Evolutionary conservation across 2,329 filamentous ascomycete genomes (phyloP).

Genomic region (Colletotrichum sp.): DNA sequence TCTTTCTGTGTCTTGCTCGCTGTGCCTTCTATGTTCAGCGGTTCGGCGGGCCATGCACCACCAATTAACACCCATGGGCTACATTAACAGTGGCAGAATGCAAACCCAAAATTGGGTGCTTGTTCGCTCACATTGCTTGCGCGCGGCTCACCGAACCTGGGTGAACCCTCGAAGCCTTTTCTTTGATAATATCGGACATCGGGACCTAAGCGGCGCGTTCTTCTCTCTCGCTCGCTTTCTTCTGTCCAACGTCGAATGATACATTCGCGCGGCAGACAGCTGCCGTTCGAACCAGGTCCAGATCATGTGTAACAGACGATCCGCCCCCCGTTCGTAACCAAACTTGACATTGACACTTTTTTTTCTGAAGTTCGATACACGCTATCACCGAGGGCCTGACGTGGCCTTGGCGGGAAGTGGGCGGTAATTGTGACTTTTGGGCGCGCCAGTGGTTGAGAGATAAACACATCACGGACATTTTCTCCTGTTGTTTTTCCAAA

Average conservation of each 20-base stretch:
- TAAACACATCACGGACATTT: conserved; percentile 7
- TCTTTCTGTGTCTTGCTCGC: background rate
- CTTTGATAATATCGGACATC: background rate
- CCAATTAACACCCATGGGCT: background rate
- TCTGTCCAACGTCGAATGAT: background rate
- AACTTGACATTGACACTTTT: background rate
- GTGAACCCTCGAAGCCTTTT: background rate
- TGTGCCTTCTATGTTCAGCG: background rate
- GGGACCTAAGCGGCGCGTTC: conserved; percentile 3
- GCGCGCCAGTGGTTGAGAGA: background rate
- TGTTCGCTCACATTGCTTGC: background rate
- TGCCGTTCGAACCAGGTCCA: background rate
- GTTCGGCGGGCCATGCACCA: background rate
- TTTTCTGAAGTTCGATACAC: background rate
- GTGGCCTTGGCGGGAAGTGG: conserved; percentile 7
- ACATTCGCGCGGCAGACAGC: background rate
- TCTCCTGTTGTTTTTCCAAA: background rate
- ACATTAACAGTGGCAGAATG: background rate
- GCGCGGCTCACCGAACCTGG: background rate
- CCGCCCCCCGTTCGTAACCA: background rate
- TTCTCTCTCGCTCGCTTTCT: background rate
- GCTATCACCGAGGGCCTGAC: background rate
- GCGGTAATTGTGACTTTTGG: background rate
- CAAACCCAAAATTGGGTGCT: background rate
- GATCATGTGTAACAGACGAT: background rate